Percentiles rank a stretch among this genome's conserved stretches.
Evolutionary conservation across 108 stramenopile species (phyloP).

Genomic region (Fragilariopsis cylindrus): DNA sequence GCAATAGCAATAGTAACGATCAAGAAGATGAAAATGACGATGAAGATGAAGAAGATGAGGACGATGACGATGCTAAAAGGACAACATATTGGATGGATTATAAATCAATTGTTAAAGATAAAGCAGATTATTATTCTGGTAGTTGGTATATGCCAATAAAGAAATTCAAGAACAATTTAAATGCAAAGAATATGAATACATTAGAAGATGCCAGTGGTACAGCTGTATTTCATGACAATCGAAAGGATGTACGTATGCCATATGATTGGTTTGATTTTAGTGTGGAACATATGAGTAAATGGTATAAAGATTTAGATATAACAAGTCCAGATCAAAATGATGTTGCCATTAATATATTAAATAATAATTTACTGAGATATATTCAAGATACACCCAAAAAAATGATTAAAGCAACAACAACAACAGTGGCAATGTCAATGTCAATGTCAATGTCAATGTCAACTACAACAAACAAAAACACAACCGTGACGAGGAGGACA

Average conservation of each 20-base stretch:
- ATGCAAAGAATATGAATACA: not conserved
- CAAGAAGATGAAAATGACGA: not conserved
- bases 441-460: too few relatives aligned
- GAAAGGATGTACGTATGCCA: constrained; percentile 34
- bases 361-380: constrained; percentile 18
- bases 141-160: not conserved
- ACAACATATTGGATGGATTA: constrained; percentile 8
- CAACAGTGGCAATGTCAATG: not conserved
- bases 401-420: not conserved
- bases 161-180: not conserved
- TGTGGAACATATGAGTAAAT: constrained; percentile 57
- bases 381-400: constrained; percentile 6
- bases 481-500: not conserved
- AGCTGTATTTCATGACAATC: not conserved
- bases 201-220: constrained; percentile 7
- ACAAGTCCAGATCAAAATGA: not conserved
- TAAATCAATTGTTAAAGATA: not conserved
- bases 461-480: too few relatives aligned
- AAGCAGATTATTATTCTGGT: constrained; percentile 8
- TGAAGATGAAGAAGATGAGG: not conserved
- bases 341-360: constrained; percentile 6
- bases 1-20: not conserved
- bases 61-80: not conserved
- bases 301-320: constrained; percentile 31
- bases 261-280: constrained; percentile 57